Evolutionary conservation across 306 rosid genomes (phyloP).

Genomic region (Coriaria nepalensis): DNA sequence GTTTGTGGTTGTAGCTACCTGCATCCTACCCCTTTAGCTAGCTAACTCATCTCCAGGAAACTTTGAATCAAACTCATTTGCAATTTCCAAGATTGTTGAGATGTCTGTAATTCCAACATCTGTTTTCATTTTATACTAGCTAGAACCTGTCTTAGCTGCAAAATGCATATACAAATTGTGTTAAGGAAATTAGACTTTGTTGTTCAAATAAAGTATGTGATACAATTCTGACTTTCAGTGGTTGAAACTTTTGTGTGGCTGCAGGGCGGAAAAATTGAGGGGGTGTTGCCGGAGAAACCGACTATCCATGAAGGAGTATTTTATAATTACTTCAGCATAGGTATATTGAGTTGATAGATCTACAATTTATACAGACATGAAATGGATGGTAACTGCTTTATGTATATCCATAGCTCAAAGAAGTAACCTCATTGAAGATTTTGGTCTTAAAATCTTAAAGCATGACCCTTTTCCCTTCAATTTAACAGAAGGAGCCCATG

Average conservation of each 20-base stretch:
- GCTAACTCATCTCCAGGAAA: background rate
- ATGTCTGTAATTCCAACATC: background rate
- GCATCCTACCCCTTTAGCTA: background rate
- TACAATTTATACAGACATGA: background rate
- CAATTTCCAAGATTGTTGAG: too few relatives aligned
- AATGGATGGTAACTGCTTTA: background rate
- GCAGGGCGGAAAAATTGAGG: slow-evolving; percentile 68
- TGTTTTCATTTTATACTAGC: too few relatives aligned
- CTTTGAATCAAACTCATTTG: too few relatives aligned
- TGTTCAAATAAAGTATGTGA: slow-evolving; percentile 4
- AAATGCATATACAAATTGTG: too few relatives aligned
- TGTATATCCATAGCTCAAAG: background rate
- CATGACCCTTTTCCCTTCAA: too few relatives aligned
- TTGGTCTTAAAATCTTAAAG: too few relatives aligned
- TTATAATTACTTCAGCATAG: slow-evolving; percentile 94
- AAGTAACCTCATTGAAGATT: background rate
- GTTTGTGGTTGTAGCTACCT: slow-evolving; percentile 25
- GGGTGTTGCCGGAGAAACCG: slow-evolving; percentile 54
- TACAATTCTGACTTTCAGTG: slow-evolving; percentile 4
- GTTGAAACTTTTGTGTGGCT: slow-evolving; percentile 16
- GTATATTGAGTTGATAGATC: slow-evolving; percentile 25
- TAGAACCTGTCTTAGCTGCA: too few relatives aligned
- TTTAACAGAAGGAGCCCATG: too few relatives aligned
- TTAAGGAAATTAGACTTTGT: background rate
- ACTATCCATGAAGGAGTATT: slow-evolving; percentile 68